phyloP scores from a whole-genome alignment of 306 rosid genomes.

The Psophocarpus tetragonolobus region DNA sequence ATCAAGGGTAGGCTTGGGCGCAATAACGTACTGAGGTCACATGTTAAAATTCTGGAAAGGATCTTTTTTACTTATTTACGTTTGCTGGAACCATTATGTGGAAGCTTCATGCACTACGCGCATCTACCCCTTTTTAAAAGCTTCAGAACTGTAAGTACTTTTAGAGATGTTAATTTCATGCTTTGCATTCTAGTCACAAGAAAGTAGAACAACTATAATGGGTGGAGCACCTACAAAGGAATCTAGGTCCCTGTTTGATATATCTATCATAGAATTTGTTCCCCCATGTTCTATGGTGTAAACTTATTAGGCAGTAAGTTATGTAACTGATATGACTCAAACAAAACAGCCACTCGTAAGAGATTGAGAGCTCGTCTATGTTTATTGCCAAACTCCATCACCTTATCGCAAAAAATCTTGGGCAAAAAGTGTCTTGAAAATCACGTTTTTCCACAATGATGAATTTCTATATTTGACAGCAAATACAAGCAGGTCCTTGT shows the following conservation, averaged over 20 bases:
- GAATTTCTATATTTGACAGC: background rate
- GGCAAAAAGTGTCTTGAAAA: background rate
- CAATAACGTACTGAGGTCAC: background rate
- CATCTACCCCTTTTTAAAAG: background rate
- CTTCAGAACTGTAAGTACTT: background rate
- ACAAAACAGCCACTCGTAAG: background rate
- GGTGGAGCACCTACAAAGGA: conserved; percentile 24
- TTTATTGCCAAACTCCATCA: background rate
- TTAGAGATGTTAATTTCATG: background rate
- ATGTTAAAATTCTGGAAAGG: background rate
- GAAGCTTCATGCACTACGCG: background rate
- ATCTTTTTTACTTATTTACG: background rate
- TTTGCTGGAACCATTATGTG: background rate
- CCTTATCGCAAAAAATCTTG: background rate
- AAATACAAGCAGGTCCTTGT: background rate
- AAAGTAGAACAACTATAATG: background rate
- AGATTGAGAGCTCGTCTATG: background rate
- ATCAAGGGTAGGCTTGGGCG: background rate
- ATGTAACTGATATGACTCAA: conserved; percentile 13
- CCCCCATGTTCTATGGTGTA: conserved; percentile 21
- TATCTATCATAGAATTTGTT: conserved; percentile 8
- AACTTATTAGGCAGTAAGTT: background rate
- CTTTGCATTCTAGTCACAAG: conserved; percentile 2
- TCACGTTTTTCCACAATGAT: background rate
- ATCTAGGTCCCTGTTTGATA: conserved; percentile 18